These are phyloP conservation scores for Williopsis jadinii DNA, from an alignment of 1,139 yeast genomes.

Conservation along the genomic window DNA sequence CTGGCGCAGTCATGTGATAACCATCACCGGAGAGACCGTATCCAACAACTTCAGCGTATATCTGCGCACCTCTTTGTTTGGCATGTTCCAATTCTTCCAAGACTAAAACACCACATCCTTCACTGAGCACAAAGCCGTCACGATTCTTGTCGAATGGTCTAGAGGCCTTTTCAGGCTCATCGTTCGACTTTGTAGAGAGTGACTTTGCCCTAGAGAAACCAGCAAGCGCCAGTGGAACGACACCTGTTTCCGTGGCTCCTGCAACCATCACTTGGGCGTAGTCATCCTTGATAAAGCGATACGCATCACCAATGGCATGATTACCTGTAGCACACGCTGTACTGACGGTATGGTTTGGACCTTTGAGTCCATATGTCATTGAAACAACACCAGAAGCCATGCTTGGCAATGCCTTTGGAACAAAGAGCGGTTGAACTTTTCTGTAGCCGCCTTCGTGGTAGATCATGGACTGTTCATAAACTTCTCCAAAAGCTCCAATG, in stretches of 20 bases:
- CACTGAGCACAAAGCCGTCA: constrained; percentile 87
- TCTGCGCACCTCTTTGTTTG: constrained; percentile 47
- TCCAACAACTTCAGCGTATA: constrained; percentile 78
- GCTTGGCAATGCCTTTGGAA: constrained; percentile 77
- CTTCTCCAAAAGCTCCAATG: constrained; percentile 81
- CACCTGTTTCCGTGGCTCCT: constrained; percentile 86
- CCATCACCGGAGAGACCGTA: constrained; percentile 94
- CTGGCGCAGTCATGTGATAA: constrained; percentile 88
- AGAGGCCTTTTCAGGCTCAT: constrained; percentile 59
- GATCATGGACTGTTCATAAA: constrained; percentile 50
- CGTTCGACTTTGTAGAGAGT: constrained; percentile 57
- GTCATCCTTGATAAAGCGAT: constrained; percentile 68
- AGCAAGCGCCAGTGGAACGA: constrained; percentile 82
- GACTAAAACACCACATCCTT: constrained; percentile 81
- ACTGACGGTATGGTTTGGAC: constrained; percentile 83
- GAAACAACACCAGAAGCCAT: constrained; percentile 96
- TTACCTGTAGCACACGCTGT: constrained; percentile 98
- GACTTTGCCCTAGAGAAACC: constrained; percentile 92
- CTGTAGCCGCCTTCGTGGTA: constrained; percentile 53
- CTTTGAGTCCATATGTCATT: constrained; percentile 65
- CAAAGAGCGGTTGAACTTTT: constrained; percentile 75
- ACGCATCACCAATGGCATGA: constrained; percentile 91
- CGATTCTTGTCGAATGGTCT: constrained; percentile 81
- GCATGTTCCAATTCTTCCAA: constrained; percentile 81
- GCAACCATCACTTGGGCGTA: constrained; percentile 85